A percentile compares a stretch with the other conserved stretches of the same genome.
These are phyloP conservation scores for Amaranthus hypochondriacus DNA, from an alignment of 148 eudicot species.

Conservation along the genomic window DNA sequence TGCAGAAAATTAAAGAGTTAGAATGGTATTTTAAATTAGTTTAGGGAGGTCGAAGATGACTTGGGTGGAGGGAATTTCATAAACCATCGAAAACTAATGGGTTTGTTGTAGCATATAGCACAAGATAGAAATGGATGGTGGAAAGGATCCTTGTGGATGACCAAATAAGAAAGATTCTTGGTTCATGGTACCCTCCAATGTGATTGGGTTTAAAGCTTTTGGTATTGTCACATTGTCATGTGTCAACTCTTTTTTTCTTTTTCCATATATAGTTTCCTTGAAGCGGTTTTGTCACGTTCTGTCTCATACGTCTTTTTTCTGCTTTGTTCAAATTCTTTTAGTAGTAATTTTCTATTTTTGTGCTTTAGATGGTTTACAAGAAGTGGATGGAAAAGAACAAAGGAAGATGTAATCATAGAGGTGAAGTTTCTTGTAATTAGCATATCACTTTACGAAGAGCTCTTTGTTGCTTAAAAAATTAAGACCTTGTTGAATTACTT, in stretches of 20 bases:
- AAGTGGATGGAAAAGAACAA: slow-evolving; percentile 89
- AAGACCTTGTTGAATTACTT: slow-evolving; percentile 2
- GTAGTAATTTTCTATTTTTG: neutral
- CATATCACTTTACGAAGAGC: neutral
- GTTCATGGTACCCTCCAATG: too few species aligned
- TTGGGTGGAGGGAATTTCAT: too few species aligned
- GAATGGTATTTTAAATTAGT: neutral
- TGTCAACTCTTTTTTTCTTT: neutral
- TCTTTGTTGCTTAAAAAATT: slow-evolving; percentile 6
- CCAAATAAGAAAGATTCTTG: too few species aligned
- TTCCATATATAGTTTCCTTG: neutral
- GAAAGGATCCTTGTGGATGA: too few species aligned
- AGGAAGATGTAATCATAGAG: slow-evolving; percentile 83
- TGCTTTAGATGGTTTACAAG: slow-evolving; percentile 76
- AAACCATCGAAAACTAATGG: too few species aligned
- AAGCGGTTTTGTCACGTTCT: neutral
- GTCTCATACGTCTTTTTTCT: neutral
- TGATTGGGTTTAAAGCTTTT: neutral
- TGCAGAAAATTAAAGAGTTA: neutral
- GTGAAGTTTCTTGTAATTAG: slow-evolving; percentile 27
- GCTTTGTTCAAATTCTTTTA: neutral
- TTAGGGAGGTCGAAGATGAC: too few species aligned
- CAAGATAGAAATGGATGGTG: too few species aligned
- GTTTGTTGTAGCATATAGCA: too few species aligned
- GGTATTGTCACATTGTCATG: neutral